phyloP scores from a whole-genome alignment of 1,139 yeast species.

The Lodderomyces pseudojiufengensis region DNA sequence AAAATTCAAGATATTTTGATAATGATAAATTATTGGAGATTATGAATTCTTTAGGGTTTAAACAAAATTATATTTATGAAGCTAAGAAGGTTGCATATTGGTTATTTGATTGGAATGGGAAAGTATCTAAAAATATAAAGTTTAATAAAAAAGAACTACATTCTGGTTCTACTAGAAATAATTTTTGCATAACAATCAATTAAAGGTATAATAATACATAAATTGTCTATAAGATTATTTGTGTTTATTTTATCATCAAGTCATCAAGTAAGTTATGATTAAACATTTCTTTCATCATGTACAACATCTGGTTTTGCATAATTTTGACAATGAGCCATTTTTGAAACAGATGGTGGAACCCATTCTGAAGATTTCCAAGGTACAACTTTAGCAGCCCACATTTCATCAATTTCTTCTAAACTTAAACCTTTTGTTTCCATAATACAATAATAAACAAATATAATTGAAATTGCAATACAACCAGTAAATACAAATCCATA shows the following conservation, averaged over 20 bases:
- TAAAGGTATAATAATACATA: too few species aligned
- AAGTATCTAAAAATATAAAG: conserved; percentile 7
- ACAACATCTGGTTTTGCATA: conserved; percentile 27
- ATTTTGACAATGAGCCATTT: conserved; percentile 31
- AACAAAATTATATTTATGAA: conserved; percentile 43
- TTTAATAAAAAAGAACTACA: conserved; percentile 46
- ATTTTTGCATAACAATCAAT: conserved; percentile 48
- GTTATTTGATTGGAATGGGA: conserved; percentile 53
- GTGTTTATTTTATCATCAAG: not conserved
- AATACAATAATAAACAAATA: conserved; percentile 55
- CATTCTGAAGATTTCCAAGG: conserved; percentile 47
- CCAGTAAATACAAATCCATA: conserved; percentile 78
- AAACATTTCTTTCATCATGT: conserved; percentile 11
- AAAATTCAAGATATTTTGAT: conserved; percentile 76
- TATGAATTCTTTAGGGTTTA: conserved; percentile 59
- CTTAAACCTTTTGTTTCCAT: conserved; percentile 65
- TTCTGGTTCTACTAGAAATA: conserved; percentile 56
- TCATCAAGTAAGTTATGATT: not conserved
- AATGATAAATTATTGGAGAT: conserved; percentile 41
- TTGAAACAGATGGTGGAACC: conserved; percentile 35
- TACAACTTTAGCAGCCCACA: conserved; percentile 44
- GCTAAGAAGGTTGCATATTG: conserved; percentile 79
- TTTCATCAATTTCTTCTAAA: conserved; percentile 65
- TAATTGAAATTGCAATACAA: conserved; percentile 53
- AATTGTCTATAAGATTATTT: too few species aligned